Conservation (phyloP, 2,329 filamentous ascomycete genomes). For the Fusarium sp. region DNA sequence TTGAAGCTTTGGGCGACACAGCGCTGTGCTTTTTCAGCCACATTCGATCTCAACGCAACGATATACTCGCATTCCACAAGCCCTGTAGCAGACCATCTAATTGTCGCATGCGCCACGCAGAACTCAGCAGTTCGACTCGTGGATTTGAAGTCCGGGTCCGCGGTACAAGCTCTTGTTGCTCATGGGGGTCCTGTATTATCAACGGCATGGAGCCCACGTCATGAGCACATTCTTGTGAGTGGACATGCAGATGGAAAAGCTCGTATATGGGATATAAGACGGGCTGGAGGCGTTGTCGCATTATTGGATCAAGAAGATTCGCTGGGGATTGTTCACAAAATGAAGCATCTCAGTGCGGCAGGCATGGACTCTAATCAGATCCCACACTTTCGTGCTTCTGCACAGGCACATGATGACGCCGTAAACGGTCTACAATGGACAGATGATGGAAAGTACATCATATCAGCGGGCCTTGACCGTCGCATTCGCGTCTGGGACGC, state of each 20-base stretch:
- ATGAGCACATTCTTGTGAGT: slow-evolving; percentile 83
- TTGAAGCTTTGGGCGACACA: slow-evolving; percentile 80
- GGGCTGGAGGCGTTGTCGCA: slow-evolving; percentile 79
- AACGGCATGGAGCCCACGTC: slow-evolving; percentile 83
- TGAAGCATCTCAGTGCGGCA: slow-evolving; percentile 49
- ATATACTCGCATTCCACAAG: slow-evolving; percentile 85
- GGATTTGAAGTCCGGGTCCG: slow-evolving; percentile 83
- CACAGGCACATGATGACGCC: slow-evolving; percentile 79
- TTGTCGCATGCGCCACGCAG: slow-evolving; percentile 90
- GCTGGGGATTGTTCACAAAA: slow-evolving; percentile 69
- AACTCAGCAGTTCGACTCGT: slow-evolving; percentile 86
- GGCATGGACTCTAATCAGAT: slow-evolving; percentile 48
- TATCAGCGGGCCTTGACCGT: slow-evolving; percentile 86
- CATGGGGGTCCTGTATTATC: slow-evolving; percentile 76
- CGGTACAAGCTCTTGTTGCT: slow-evolving; percentile 76
- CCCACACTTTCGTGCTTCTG: slow-evolving; percentile 60
- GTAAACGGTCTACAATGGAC: slow-evolving; percentile 91
- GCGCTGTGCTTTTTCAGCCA: slow-evolving; percentile 68
- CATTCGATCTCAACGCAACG: slow-evolving; percentile 75
- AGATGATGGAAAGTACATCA: slow-evolving; percentile 78
- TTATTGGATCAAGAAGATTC: slow-evolving; percentile 87
- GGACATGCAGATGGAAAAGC: slow-evolving; percentile 87
- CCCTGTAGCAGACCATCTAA: slow-evolving; percentile 75
- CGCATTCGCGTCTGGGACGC: slow-evolving; percentile 90
- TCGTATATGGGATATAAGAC: slow-evolving; percentile 87